Conservation (phyloP, 225 moss, liverwort and hornwort genomes). For the Sphagnum tenellum region DNA sequence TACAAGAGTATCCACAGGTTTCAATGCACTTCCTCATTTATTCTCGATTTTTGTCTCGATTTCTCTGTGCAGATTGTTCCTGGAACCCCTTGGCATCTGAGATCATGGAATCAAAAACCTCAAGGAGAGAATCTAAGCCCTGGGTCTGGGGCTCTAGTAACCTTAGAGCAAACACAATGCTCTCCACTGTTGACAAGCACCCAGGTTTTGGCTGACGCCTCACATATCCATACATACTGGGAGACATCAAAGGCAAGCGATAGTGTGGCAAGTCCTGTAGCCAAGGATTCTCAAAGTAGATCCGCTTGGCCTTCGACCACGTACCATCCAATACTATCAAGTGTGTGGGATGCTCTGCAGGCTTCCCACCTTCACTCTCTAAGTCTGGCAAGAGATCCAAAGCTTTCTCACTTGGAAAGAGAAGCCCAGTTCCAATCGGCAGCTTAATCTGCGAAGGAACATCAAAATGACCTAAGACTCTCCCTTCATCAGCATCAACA, state of each 20-base stretch:
- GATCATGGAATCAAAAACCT: slow-evolving; percentile 83
- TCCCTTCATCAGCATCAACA: slow-evolving; percentile 3
- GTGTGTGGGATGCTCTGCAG: slow-evolving; percentile 39
- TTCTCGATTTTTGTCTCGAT: background rate
- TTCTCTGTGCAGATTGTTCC: slow-evolving; percentile 27
- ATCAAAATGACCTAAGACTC: background rate
- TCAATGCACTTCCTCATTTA: too few species aligned
- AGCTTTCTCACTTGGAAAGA: slow-evolving; percentile 78
- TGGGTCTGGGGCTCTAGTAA: slow-evolving; percentile 63
- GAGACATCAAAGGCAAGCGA: slow-evolving; percentile 40
- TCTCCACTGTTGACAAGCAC: slow-evolving; percentile 83
- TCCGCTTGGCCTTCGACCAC: slow-evolving; percentile 86
- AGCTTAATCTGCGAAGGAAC: slow-evolving; percentile 53
- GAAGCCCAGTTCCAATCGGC: slow-evolving; percentile 51
- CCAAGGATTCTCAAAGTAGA: slow-evolving; percentile 82
- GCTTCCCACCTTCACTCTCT: background rate
- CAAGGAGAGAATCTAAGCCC: slow-evolving; percentile 53
- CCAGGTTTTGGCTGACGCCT: slow-evolving; percentile 76
- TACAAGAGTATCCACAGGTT: too few species aligned
- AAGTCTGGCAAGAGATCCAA: slow-evolving; percentile 43
- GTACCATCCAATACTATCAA: slow-evolving; percentile 88
- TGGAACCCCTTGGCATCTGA: slow-evolving; percentile 59
- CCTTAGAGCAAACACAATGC: slow-evolving; percentile 71
- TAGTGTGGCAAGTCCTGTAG: slow-evolving; percentile 71
- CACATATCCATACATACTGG: slow-evolving; percentile 72